Evolutionary conservation across 768 basidiomycete species (phyloP).

Genomic region (Suillus placidus): DNA sequence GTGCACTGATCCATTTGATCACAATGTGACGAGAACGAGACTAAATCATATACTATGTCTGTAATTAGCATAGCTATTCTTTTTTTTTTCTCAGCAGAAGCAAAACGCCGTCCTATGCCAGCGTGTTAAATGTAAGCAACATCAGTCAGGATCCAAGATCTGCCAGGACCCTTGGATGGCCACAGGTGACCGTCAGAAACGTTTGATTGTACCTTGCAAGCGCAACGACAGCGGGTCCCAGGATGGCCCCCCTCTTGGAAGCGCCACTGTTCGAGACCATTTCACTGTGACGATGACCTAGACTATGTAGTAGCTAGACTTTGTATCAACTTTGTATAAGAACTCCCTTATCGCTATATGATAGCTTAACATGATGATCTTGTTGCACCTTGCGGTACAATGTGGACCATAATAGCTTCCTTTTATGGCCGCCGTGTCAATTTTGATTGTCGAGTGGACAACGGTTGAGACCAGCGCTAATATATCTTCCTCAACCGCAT

Average conservation of each 20-base stretch:
- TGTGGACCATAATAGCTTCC: not conserved
- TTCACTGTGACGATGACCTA: too few relatives aligned
- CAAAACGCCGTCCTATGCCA: not conserved
- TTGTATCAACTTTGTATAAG: too few relatives aligned
- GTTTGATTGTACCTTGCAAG: constrained; percentile 8
- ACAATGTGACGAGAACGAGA: not conserved
- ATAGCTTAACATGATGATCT: not conserved
- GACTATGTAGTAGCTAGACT: too few relatives aligned
- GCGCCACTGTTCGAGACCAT: not conserved
- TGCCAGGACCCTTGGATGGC: not conserved
- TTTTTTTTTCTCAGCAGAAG: constrained; percentile 5
- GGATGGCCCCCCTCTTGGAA: not conserved
- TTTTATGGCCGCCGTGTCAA: not conserved
- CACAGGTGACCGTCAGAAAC: not conserved
- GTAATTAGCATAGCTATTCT: not conserved
- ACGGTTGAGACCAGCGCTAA: not conserved
- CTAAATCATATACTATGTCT: not conserved
- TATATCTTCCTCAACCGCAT: constrained; percentile 8
- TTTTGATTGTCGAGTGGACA: constrained; percentile 13
- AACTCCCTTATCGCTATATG: not conserved
- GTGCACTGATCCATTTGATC: not conserved
- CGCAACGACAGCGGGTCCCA: not conserved
- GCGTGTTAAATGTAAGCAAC: not conserved
- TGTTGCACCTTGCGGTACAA: not conserved
- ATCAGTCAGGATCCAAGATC: not conserved